A percentile compares a stretch with the other conserved stretches of the same genome.
Conservation (phyloP, 176 grass and related monocot species). For the Zizania latifolia region DNA sequence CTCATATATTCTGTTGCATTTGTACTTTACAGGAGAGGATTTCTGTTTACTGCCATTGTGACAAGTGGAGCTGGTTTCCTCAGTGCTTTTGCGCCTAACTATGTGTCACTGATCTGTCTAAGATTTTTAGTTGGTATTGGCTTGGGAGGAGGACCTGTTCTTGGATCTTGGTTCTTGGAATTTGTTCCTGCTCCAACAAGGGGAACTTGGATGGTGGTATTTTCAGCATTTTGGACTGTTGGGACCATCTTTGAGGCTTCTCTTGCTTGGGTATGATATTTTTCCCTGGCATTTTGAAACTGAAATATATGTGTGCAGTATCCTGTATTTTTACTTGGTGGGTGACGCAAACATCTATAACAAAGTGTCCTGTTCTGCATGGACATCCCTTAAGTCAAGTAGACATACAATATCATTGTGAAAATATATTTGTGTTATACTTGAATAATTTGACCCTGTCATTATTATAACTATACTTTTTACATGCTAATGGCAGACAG, state of each 20-base stretch:
- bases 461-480: slow-evolving; percentile 36
- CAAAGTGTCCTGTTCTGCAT: not conserved
- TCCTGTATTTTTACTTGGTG: slow-evolving; percentile 1
- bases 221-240: slow-evolving; percentile 94
- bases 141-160: slow-evolving; percentile 89
- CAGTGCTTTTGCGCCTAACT: slow-evolving; percentile 84
- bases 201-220: slow-evolving; percentile 93
- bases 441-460: slow-evolving; percentile 21
- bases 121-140: slow-evolving; percentile 92
- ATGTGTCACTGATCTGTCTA: slow-evolving; percentile 52
- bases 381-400: slow-evolving; percentile 1
- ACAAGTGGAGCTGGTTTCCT: slow-evolving; percentile 75
- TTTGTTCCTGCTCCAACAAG: slow-evolving; percentile 87
- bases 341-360: not conserved
- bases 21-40: slow-evolving; percentile 67
- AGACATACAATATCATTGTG: not conserved
- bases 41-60: slow-evolving; percentile 91
- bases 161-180: slow-evolving; percentile 95
- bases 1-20: slow-evolving; percentile 16
- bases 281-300: not conserved
- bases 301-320: not conserved
- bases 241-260: slow-evolving; percentile 95
- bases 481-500: slow-evolving; percentile 38
- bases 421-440: not conserved
- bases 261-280: slow-evolving; percentile 76